phyloP scores from a whole-genome alignment of 805 yeast genomes.

The Metschnikowia sp. region DNA sequence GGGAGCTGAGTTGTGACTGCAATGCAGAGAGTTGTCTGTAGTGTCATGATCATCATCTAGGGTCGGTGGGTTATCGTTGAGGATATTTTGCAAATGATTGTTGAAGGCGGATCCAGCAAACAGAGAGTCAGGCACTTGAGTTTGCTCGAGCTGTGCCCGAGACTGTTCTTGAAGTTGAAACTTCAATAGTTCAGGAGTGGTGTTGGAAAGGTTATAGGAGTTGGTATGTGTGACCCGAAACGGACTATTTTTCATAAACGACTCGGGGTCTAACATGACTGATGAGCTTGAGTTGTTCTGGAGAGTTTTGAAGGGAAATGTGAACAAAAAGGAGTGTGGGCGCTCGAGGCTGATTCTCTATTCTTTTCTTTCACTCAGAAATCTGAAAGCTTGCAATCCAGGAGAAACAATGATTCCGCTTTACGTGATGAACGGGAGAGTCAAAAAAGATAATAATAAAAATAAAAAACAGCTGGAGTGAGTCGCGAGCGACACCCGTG shows the following conservation, averaged over 20 bases:
- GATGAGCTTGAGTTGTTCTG: not conserved
- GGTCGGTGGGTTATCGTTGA: slow-evolving; percentile 5
- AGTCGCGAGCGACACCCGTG: slow-evolving; percentile 1
- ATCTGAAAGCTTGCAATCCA: too few species aligned
- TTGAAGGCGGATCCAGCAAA: slow-evolving; percentile 31
- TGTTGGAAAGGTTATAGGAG: slow-evolving; percentile 33
- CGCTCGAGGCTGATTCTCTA: too few species aligned
- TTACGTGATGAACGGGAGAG: too few species aligned
- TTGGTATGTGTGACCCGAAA: slow-evolving; percentile 29
- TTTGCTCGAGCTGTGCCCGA: slow-evolving; percentile 13
- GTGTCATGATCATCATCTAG: slow-evolving; percentile 15
- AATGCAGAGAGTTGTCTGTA: slow-evolving; percentile 14
- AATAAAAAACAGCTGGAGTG: too few species aligned
- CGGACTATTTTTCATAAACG: slow-evolving; percentile 36
- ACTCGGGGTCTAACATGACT: slow-evolving; percentile 37
- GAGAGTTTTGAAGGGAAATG: too few species aligned
- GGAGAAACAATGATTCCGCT: too few species aligned
- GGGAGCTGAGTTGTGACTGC: slow-evolving; percentile 4
- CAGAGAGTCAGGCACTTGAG: slow-evolving; percentile 15
- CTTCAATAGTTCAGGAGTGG: slow-evolving; percentile 42
- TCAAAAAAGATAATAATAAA: too few species aligned
- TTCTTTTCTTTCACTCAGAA: too few species aligned
- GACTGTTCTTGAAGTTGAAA: slow-evolving; percentile 43
- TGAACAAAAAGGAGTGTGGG: too few species aligned
- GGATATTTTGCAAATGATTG: slow-evolving; percentile 28